Evolutionary conservation across 2,329 filamentous ascomycete genomes (phyloP), one percentile per base, ranked within the genome.

Genomic region (Fusarium clavum): DNA sequence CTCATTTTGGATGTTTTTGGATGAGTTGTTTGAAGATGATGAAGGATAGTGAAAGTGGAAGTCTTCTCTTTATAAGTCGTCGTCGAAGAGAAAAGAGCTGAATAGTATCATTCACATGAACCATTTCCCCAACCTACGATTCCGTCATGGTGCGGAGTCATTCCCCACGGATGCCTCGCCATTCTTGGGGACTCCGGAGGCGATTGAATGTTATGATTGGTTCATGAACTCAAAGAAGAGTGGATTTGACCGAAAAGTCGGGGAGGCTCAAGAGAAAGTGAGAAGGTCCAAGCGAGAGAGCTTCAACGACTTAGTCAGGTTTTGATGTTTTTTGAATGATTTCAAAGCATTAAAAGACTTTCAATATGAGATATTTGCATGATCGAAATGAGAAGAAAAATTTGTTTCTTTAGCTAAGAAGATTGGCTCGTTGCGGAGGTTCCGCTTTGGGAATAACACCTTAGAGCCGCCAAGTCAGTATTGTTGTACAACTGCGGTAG

Each of bases 201-300:
- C 51, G 59, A 20, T 62, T 55, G 59, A 49, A 24, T 47, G 67
- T 63, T 63, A 72, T 71, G 40, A 64, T 67, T 64, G 61, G 57
- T 29, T 49, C 55, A n/a, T 55, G 22, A 22, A 25, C 41, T 32
- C 25, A n/a, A 40, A 29, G 38, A 46, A 54, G 27, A 61, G 69
- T 73, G 71, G 67, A 61, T 75, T 75, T 68, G 64, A 61, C 71
- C 73, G 73, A 74, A 62, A 75, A 55, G 47, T 60, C 55, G 58
- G 48, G 44, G 41, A 63, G 65, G 53, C 32, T 58, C 53, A 59
- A 44, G 38, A 30, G 53, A 44, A 29, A n/a, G 14, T 43, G 20
- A 61, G 68, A 71, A 71, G 68, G 68, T 71, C 68, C 68, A 71
- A 59, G 58, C 68, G 68, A 71, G 46, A 24, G 45, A 67, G 32